phyloP scores from a whole-genome alignment of 108 stramenopile species.

The Aurantiochytrium sp. region DNA sequence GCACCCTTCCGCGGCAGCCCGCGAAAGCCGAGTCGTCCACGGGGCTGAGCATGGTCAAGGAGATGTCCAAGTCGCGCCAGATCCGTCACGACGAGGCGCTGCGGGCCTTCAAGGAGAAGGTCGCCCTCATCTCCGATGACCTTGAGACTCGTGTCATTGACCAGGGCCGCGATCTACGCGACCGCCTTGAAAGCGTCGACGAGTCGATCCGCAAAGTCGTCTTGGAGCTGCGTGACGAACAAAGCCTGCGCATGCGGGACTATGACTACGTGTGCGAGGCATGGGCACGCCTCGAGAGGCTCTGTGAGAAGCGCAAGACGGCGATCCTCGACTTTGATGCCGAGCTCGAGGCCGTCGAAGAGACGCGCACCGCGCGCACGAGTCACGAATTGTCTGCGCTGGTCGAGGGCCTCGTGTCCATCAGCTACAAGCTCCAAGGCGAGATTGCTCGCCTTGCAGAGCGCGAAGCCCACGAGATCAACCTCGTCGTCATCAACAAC shows the following conservation, averaged over 20 bases:
- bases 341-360: not conserved
- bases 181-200: not conserved
- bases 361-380: not conserved
- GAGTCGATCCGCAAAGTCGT: not conserved
- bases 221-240: not conserved
- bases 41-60: not conserved
- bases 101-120: not conserved
- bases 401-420: not conserved
- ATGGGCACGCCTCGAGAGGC: not conserved
- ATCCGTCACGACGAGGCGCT: not conserved
- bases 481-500: not conserved
- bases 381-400: not conserved
- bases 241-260: not conserved
- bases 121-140: not conserved
- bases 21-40: not conserved
- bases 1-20: not conserved
- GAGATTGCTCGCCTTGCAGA: not conserved
- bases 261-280: not conserved
- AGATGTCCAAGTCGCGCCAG: not conserved
- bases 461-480: conserved; percentile 29
- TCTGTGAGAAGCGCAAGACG: not conserved
- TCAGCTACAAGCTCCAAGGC: not conserved
- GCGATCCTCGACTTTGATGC: not conserved
- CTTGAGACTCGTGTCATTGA: not conserved
- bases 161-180: not conserved